Evolutionary conservation across 768 basidiomycete genomes (phyloP), one percentile per base, ranked within the genome.

Genomic region (Tephrocybe sp.): DNA sequence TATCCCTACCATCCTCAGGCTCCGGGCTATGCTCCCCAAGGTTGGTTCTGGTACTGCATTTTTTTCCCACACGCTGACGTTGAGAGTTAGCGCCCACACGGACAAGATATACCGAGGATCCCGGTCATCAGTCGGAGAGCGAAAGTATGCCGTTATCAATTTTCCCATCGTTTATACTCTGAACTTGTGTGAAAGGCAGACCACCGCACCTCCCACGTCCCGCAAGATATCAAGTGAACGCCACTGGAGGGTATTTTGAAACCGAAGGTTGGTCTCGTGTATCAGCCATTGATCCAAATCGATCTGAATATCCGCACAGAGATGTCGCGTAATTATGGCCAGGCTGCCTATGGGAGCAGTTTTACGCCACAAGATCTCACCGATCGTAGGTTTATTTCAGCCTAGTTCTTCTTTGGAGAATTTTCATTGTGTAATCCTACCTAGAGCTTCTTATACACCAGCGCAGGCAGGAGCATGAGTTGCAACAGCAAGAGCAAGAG

Each of bases 211-310:
- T 21, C 5, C 17, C 50, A 18, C 53, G 42, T 28, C 28, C 47
- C 11, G 15, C 21, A n/a, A 50, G 45, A n/a, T 17, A 32, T 24
- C 30, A 14, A 21, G 46, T 25, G 10, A 18, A 17, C 20, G 41
- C 24, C 32, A 46, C 9, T 15, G 51, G 40, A 20, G 49, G 45
- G 17, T 47, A 48, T 24, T 32, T 45, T 5, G 50, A 58, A 23
- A 41, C 53, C 2, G 39, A 39, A 36, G 53, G 56, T 51, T 48
- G 4, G 25, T 40, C 4, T 10, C 26, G n/a, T n/a, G n/a, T n/a
- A n/a, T n/a, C n/a, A n/a, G n/a, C 15, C 11, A 25, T 15, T 30
- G 14, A 5, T 17, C 33, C 14, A 36, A 14, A 38, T 41, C 17
- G 3, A 15, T n/a, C 40, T 42, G 4, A 39, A 1, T n/a, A 20